These are phyloP conservation scores for Histomonas meleagridis DNA, from an alignment of 208 protist genomes.

Conservation along the genomic window DNA sequence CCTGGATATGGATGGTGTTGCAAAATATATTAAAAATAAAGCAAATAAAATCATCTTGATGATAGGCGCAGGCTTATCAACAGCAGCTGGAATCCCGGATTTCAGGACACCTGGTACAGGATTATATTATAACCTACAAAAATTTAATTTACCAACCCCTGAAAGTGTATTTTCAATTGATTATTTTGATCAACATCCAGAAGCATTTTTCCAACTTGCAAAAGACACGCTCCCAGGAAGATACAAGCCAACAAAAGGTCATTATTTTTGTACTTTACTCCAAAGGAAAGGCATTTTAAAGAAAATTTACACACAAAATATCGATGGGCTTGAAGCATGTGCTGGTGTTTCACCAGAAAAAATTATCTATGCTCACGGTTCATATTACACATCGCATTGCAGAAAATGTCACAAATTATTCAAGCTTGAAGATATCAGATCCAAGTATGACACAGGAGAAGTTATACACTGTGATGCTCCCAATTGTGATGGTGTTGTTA, in stretches of 20 bases:
- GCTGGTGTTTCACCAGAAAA: neutral
- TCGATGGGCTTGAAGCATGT: neutral
- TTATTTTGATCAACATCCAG: neutral
- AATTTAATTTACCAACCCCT: neutral
- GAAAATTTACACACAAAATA: neutral
- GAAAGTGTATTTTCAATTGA: neutral
- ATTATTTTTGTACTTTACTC: neutral
- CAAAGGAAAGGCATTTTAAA: neutral
- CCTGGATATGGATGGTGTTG: neutral
- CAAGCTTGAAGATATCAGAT: neutral
- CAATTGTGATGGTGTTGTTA: neutral
- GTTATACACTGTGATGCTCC: neutral
- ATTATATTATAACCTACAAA: neutral
- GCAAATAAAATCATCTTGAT: constrained; percentile 23
- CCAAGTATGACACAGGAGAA: neutral
- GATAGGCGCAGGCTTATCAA: neutral
- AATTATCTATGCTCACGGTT: neutral
- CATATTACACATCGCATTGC: neutral
- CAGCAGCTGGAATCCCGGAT: constrained; percentile 31
- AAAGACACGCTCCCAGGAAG: neutral
- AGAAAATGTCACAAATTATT: neutral
- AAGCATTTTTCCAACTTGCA: neutral
- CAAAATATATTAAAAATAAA: neutral
- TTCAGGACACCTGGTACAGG: neutral
- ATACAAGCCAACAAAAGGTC: neutral